phyloP scores from a whole-genome alignment of 805 yeast species.

The Candida ulmi region DNA sequence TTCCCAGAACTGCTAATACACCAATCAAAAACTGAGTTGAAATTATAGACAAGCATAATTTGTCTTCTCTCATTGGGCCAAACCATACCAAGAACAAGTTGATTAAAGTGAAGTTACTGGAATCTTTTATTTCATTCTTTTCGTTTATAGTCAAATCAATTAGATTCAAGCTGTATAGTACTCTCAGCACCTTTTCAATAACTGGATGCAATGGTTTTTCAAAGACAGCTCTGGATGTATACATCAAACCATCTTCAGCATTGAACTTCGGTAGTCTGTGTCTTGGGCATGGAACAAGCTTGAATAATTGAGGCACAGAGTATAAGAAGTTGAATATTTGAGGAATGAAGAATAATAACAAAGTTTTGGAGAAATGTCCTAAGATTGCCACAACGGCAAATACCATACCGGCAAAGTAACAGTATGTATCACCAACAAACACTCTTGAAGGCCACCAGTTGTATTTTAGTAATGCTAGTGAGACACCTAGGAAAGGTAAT shows the following conservation, averaged over 20 bases:
- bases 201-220: conserved; percentile 27
- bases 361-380: conserved; percentile 94
- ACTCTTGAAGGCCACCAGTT: conserved; percentile 92
- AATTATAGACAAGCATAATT: conserved; percentile 56
- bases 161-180: conserved; percentile 45
- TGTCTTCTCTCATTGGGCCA: conserved; percentile 88
- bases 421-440: conserved; percentile 97
- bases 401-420: conserved; percentile 98
- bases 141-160: conserved; percentile 36
- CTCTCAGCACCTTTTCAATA: conserved; percentile 32
- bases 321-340: conserved; percentile 88
- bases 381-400: conserved; percentile 94
- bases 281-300: conserved; percentile 88
- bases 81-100: conserved; percentile 78
- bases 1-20: conserved; percentile 51
- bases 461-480: conserved; percentile 65
- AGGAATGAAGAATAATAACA: conserved; percentile 80
- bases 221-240: conserved; percentile 59
- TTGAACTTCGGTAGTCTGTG: conserved; percentile 86
- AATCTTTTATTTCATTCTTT: conserved; percentile 19
- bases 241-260: conserved; percentile 59
- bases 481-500: conserved; percentile 83
- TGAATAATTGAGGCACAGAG: conserved; percentile 88
- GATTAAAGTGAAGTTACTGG: conserved; percentile 73
- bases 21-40: conserved; percentile 64